Base-by-base conservation (phyloP, 257 asterid species). In the Nicotiana knightiana region DNA sequence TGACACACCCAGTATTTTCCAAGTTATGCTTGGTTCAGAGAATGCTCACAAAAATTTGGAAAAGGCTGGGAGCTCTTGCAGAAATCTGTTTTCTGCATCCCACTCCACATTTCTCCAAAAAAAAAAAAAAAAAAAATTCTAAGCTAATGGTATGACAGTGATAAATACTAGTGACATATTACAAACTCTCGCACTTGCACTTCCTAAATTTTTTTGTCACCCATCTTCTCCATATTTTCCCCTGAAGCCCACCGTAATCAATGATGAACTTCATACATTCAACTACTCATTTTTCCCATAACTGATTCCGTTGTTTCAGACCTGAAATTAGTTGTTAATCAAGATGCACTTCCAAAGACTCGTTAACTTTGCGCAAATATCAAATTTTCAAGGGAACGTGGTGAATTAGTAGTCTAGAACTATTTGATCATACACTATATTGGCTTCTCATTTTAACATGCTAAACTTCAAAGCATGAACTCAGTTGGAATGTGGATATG, bases 401-500 rank as follows among this genome's bases (percentile, higher is more conserved):
- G 63, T 26, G 79, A 48, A 73, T 9, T 48, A 73, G 79, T 48
- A 7, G 43, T 73, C 26, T 48, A 73, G 63, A 73, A 15, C 4
- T 73, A 73, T 63, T 73, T 51, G 26, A 73, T 73, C 63, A 26
- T 15, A 48, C 43, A 7, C 46, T 48, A 28, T 26, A 12, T 73
- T 51, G 39, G 21, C 43, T 48, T 73, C 79, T 73, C 8, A 73
- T 7, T 73, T 73, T 51, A 43, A 26, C 58, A 53, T 53, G 17
- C 58, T 53, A 18, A 53, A 53, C 58, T 53, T 53, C 58, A 53
- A 53, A 3, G 58, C 51, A 12, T 0, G 58, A 53, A 53, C 58
- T 53, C 11, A 63, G 16, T 30, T 28, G 54, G 48, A 51, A 53
- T 0, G 3, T 77, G 86, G 79, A 81, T 83, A 77, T 85, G 84